A percentile compares a stretch with the other conserved stretches of the same genome.
Evolutionary conservation across 2,329 filamentous ascomycete genomes (phyloP).

Genomic region (Coniosporium tulheliwenetii): DNA sequence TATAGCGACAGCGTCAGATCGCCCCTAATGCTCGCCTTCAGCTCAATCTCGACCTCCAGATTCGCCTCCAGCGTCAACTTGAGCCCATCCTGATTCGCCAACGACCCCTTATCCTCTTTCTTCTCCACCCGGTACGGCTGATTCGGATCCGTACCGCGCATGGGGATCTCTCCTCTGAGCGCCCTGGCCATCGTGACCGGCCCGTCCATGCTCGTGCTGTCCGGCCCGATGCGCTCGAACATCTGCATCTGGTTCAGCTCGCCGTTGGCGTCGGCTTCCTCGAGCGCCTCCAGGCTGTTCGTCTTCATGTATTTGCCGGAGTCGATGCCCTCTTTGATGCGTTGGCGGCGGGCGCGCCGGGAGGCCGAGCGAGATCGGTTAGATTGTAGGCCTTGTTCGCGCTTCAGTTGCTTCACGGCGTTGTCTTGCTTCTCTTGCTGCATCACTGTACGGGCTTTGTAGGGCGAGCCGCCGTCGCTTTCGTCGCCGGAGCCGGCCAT

Average conservation of each 20-base stretch:
- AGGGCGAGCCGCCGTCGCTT: slow-evolving; percentile 5
- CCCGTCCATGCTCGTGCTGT: slow-evolving; percentile 39
- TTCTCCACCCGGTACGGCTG: slow-evolving; percentile 26
- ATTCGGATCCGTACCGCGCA: slow-evolving; percentile 34
- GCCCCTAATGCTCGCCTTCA: slow-evolving; percentile 75
- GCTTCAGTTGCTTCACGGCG: slow-evolving; percentile 14
- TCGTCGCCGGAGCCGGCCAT: slow-evolving; percentile 3
- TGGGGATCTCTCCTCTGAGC: slow-evolving; percentile 38
- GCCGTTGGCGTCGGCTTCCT: slow-evolving; percentile 34
- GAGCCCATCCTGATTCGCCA: slow-evolving; percentile 47
- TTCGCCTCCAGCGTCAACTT: slow-evolving; percentile 62
- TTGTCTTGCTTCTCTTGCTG: slow-evolving; percentile 30
- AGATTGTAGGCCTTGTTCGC: slow-evolving; percentile 18
- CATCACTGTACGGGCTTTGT: slow-evolving; percentile 23
- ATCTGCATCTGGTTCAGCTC: slow-evolving; percentile 32
- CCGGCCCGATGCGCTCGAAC: slow-evolving; percentile 40
- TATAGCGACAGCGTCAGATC: slow-evolving; percentile 66
- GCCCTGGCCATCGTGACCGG: slow-evolving; percentile 39
- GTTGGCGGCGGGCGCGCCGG: slow-evolving; percentile 29
- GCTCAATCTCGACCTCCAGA: slow-evolving; percentile 67
- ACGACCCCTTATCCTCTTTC: slow-evolving; percentile 26
- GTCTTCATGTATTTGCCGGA: slow-evolving; percentile 38
- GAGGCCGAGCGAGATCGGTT: slow-evolving; percentile 31
- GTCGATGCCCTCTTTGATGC: slow-evolving; percentile 26
- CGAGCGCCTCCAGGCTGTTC: slow-evolving; percentile 29